These are phyloP conservation scores for Anacardium occidentale DNA, from an alignment of 345 rosid species.

Conservation along the genomic window DNA sequence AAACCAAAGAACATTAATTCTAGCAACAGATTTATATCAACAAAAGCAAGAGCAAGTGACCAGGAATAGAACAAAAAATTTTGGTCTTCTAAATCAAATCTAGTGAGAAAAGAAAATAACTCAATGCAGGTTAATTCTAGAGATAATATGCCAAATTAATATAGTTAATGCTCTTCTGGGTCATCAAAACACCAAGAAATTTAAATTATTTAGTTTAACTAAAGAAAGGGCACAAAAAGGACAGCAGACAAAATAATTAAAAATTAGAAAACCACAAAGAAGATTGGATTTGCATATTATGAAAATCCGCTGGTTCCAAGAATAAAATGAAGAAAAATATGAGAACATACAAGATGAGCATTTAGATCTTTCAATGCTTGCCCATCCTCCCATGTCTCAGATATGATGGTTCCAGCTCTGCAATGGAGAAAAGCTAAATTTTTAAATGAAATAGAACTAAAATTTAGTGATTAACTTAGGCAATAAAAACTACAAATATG, in stretches of 20 bases:
- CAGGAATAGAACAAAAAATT: not conserved
- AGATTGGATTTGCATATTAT: not conserved
- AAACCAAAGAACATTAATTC: not conserved
- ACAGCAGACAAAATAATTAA: not conserved
- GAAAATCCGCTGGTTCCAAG: not conserved
- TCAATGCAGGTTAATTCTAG: not conserved
- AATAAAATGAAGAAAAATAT: not conserved
- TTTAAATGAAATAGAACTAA: not conserved
- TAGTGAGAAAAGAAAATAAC: not conserved
- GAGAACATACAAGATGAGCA: slow-evolving; percentile 74
- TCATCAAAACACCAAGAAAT: not conserved
- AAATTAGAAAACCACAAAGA: not conserved
- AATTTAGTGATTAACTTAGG: not conserved
- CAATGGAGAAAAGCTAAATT: slow-evolving; percentile 25
- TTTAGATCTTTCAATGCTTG: slow-evolving; percentile 92
- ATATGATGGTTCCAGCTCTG: slow-evolving; percentile 96
- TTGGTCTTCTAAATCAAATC: not conserved
- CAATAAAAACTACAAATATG: not conserved
- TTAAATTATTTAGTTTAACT: not conserved
- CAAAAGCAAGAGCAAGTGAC: too few relatives aligned
- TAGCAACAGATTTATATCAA: not conserved
- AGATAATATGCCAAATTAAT: not conserved
- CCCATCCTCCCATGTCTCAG: slow-evolving; percentile 99
- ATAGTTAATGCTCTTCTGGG: not conserved
- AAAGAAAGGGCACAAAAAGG: not conserved